phyloP scores from a whole-genome alignment of 169 alveolate species.

The Plasmodium adleri region DNA sequence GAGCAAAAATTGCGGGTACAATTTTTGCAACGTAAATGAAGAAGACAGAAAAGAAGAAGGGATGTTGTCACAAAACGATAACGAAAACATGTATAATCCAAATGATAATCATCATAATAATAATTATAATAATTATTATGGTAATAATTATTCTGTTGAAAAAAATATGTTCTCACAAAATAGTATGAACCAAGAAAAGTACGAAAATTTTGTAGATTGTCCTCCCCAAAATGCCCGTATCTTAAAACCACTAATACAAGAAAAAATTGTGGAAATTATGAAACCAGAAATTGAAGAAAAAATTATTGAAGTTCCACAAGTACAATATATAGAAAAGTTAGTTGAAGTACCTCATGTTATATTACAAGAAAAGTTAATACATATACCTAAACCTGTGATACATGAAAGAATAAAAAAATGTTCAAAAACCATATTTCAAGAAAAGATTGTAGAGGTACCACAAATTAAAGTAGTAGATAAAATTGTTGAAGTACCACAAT shows the following conservation, averaged over 20 bases:
- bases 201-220: conserved; percentile 47
- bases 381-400: conserved; percentile 90
- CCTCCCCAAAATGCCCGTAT: conserved; percentile 85
- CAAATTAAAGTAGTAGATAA: conserved; percentile 89
- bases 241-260: conserved; percentile 87
- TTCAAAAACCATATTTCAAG: conserved; percentile 90
- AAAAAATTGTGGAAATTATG: conserved; percentile 89
- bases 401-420: conserved; percentile 90
- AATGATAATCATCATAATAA: too few species aligned
- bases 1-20: too few species aligned
- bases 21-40: too few species aligned
- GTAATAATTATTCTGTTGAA: not conserved
- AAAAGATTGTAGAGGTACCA: conserved; percentile 92
- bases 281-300: conserved; percentile 92
- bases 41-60: too few species aligned
- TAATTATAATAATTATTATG: not conserved
- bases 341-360: conserved; percentile 93
- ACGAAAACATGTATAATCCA: too few species aligned
- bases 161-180: conserved; percentile 7
- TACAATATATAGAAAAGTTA: conserved; percentile 90
- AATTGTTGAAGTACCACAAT: conserved; percentile 93
- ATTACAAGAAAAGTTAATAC: conserved; percentile 88
- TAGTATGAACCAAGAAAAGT: not conserved
- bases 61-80: too few species aligned
- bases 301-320: conserved; percentile 93